phyloP scores from a whole-genome alignment of 106 monocot genomes.

The Dendrobium catenatum region DNA sequence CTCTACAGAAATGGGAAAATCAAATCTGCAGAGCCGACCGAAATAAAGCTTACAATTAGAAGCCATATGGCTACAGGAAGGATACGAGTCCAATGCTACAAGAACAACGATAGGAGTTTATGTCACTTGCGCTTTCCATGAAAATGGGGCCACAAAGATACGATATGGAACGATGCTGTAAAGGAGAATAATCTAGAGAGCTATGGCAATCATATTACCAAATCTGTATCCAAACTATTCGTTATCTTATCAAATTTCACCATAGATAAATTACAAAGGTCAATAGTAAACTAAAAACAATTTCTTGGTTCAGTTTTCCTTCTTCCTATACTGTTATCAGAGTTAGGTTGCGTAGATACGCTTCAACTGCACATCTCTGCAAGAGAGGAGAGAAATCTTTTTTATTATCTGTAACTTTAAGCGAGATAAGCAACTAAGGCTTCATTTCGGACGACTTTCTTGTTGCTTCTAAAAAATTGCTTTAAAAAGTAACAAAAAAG shows the following conservation, averaged over 20 bases:
- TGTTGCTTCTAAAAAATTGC: too few species aligned
- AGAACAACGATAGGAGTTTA: too few species aligned
- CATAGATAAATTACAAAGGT: not conserved
- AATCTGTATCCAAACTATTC: slow-evolving; percentile 3
- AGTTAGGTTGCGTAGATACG: not conserved
- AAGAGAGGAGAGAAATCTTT: not conserved
- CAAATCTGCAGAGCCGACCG: too few species aligned
- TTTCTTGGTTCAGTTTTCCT: slow-evolving; percentile 3
- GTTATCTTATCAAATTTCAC: not conserved
- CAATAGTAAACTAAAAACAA: slow-evolving; percentile 4
- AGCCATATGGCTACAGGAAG: too few species aligned
- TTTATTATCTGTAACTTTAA: not conserved
- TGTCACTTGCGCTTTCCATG: not conserved
- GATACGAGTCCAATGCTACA: too few species aligned
- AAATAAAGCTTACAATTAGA: too few species aligned
- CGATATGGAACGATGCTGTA: not conserved
- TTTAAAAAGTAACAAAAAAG: too few species aligned
- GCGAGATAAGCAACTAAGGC: not conserved
- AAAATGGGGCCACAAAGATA: not conserved
- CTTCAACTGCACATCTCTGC: slow-evolving; percentile 6
- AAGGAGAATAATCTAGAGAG: not conserved
- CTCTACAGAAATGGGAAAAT: too few species aligned
- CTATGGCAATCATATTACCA: not conserved
- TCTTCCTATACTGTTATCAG: not conserved
- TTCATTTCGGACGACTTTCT: too few species aligned